A percentile compares a stretch with the other conserved stretches of the same genome.
Evolutionary conservation across 2,329 filamentous ascomycete species (phyloP).

Genomic region (Cladosporium sp.): DNA sequence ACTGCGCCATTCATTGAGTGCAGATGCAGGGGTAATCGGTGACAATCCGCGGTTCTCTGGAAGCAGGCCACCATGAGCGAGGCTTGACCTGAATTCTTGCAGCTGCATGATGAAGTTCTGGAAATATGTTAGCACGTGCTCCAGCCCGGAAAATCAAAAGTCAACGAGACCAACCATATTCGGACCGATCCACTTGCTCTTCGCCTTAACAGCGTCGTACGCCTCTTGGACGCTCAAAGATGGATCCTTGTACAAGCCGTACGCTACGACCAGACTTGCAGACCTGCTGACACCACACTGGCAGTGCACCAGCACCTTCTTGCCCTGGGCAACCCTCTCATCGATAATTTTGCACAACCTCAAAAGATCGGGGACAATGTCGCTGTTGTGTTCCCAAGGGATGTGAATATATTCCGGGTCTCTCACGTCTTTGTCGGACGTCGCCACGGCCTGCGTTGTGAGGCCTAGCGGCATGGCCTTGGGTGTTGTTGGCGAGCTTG

Average conservation of each 20-base stretch:
- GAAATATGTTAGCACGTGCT: neutral
- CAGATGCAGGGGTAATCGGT: constrained; percentile 37
- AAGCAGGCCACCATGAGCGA: constrained; percentile 38
- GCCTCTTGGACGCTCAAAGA: constrained; percentile 77
- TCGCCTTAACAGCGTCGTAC: constrained; percentile 75
- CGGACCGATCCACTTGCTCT: constrained; percentile 84
- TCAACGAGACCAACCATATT: constrained; percentile 61
- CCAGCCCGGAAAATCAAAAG: neutral
- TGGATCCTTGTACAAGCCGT: constrained; percentile 77
- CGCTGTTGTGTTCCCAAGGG: constrained; percentile 85
- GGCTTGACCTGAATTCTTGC: constrained; percentile 68
- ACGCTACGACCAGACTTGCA: constrained; percentile 82
- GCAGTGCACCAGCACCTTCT: constrained; percentile 79
- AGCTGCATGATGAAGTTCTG: constrained; percentile 79
- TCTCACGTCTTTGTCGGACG: constrained; percentile 41
- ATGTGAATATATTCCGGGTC: constrained; percentile 83
- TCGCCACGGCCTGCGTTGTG: constrained; percentile 7
- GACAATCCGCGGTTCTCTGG: constrained; percentile 34
- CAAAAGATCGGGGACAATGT: constrained; percentile 76
- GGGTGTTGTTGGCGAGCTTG: constrained; percentile 51
- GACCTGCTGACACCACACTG: constrained; percentile 85
- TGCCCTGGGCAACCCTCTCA: constrained; percentile 67
- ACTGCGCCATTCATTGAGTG: constrained; percentile 35
- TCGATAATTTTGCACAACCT: constrained; percentile 75
- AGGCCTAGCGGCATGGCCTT: constrained; percentile 52